phyloP scores from a whole-genome alignment of 257 asterid genomes.

The Solanum phureja region DNA sequence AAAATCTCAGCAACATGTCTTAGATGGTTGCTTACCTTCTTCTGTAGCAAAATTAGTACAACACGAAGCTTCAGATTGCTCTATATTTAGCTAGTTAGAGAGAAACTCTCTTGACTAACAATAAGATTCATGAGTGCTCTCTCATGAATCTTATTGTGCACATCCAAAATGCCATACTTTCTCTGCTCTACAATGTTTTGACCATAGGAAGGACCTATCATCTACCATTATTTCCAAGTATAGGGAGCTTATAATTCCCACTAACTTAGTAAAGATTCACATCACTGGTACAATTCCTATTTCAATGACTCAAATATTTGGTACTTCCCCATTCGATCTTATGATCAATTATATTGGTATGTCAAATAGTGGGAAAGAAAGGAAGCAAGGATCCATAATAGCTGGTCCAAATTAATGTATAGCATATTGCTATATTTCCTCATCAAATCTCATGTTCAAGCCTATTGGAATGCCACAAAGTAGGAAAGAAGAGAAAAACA shows the following conservation, averaged over 20 bases:
- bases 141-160: background rate
- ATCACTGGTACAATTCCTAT: background rate
- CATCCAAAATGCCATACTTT: background rate
- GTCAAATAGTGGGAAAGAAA: background rate
- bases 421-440: background rate
- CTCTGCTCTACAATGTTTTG: background rate
- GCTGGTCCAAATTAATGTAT: background rate
- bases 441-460: background rate
- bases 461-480: background rate
- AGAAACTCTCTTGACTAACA: background rate
- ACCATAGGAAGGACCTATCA: background rate
- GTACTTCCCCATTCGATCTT: background rate
- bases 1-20: background rate
- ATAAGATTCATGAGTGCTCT: background rate
- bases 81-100: background rate
- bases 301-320: background rate
- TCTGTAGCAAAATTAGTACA: background rate
- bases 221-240: background rate
- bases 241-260: background rate
- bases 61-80: background rate
- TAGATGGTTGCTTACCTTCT: background rate
- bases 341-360: background rate
- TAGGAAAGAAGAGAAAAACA: background rate
- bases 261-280: background rate
- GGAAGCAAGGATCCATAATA: background rate